A percentile compares a stretch with the other conserved stretches of the same genome.
Conservation (phyloP, 1,284 basidiomycete genomes). For the Lentinula novae-zelandiae region DNA sequence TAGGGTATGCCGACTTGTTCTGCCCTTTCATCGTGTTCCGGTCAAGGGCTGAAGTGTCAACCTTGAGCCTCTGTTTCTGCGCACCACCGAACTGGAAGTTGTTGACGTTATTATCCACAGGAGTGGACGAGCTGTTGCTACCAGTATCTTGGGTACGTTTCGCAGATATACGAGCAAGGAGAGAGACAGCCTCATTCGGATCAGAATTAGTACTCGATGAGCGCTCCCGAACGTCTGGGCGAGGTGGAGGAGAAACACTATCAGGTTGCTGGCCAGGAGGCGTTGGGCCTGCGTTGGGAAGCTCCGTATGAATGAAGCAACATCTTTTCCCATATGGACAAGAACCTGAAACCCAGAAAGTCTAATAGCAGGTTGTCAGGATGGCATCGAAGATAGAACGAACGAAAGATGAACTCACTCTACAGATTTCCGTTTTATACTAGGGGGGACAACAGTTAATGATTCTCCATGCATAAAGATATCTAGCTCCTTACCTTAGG, state of each 20-base stretch:
- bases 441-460: conserved; percentile 25
- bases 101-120: conserved; percentile 39
- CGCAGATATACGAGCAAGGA: conserved; percentile 69
- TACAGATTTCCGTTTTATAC: conserved; percentile 92
- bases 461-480: conserved; percentile 1
- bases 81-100: conserved; percentile 57
- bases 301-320: conserved; percentile 87
- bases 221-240: conserved; percentile 57
- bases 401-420: conserved; percentile 46
- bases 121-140: conserved; percentile 34
- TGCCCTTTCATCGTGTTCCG: conserved; percentile 54
- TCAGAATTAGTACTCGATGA: conserved; percentile 74
- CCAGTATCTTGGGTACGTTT: conserved; percentile 52
- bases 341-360: conserved; percentile 88
- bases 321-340: conserved; percentile 89
- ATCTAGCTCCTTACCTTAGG: conserved; percentile 62
- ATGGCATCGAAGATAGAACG: conserved; percentile 16
- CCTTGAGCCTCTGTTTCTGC: conserved; percentile 60
- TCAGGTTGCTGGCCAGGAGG: conserved; percentile 28
- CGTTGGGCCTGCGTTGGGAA: conserved; percentile 50
- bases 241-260: conserved; percentile 43
- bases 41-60: conserved; percentile 68
- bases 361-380: conserved; percentile 36
- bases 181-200: conserved; percentile 67
- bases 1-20: conserved; percentile 80